A percentile compares a stretch with the other conserved stretches of the same genome.
Conservation (phyloP, 352 stramenopile genomes). For the Ophiocytium majus region DNA sequence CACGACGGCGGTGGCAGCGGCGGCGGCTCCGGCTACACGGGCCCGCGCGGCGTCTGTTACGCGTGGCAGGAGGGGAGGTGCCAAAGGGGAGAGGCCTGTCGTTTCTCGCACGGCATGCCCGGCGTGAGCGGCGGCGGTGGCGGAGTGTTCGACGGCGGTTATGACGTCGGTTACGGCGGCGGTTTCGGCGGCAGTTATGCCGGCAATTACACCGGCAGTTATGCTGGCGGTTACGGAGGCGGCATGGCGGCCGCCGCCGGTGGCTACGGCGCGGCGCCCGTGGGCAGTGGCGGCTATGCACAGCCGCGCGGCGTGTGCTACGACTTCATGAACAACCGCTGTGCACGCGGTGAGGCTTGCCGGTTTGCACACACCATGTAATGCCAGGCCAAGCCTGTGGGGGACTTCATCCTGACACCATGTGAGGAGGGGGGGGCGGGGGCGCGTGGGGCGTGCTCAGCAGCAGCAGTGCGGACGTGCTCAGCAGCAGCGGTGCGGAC, state of each 20-base stretch:
- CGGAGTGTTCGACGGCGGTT: background rate
- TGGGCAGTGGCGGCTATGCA: background rate
- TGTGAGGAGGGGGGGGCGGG: too few relatives aligned
- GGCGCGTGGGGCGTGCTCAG: too few relatives aligned
- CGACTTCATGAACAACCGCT: slow-evolving; percentile 41
- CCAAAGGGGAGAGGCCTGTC: slow-evolving; percentile 31
- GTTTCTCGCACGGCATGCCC: slow-evolving; percentile 29
- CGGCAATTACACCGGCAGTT: too few relatives aligned
- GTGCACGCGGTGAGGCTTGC: slow-evolving; percentile 26
- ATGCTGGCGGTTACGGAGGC: background rate
- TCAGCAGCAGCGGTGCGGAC: too few relatives aligned
- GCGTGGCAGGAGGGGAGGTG: slow-evolving; percentile 44
- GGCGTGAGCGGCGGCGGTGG: background rate
- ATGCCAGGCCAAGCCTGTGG: too few relatives aligned
- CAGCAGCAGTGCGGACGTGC: too few relatives aligned
- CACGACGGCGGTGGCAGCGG: slow-evolving; percentile 20
- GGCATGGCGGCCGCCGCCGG: background rate
- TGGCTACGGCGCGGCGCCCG: background rate
- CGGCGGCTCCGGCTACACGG: background rate
- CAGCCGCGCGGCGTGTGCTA: slow-evolving; percentile 38
- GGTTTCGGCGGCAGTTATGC: background rate
- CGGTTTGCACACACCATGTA: slow-evolving; percentile 14
- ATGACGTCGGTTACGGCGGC: slow-evolving; percentile 22
- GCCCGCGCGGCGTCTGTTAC: slow-evolving; percentile 37
- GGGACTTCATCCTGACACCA: too few relatives aligned